Conservation (phyloP, 352 stramenopile genomes). For the Phytophthora constricta region DNA sequence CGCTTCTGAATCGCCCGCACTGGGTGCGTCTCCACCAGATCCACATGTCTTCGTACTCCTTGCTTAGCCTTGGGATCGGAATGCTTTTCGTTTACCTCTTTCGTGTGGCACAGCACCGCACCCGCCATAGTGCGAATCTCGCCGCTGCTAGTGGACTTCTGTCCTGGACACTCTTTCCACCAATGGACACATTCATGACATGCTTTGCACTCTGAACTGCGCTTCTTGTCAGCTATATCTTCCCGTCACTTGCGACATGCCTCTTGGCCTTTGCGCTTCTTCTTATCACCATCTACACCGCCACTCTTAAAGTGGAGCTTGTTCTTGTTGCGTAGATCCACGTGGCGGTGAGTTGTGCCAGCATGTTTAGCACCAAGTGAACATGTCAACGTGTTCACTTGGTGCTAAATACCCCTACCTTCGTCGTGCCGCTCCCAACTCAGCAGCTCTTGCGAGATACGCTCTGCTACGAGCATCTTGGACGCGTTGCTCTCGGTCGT, state of each 20-base stretch:
- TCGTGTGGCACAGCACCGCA: background rate
- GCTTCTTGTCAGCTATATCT: background rate
- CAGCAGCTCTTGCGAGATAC: background rate
- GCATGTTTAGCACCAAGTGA: too few relatives aligned
- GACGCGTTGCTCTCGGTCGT: background rate
- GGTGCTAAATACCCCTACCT: background rate
- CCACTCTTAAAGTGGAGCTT: background rate
- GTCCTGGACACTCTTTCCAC: slow-evolving; percentile 7
- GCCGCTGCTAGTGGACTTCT: background rate
- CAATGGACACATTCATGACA: slow-evolving; percentile 7
- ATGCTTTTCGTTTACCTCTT: background rate
- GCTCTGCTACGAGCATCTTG: background rate
- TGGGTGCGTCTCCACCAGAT: background rate
- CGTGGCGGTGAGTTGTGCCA: background rate
- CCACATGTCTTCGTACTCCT: background rate
- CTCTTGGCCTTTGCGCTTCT: background rate
- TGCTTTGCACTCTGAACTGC: background rate
- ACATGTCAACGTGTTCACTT: too few relatives aligned
- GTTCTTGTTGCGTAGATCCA: background rate
- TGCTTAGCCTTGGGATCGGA: background rate
- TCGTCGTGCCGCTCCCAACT: background rate
- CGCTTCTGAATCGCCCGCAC: background rate
- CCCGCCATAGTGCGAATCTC: slow-evolving; percentile 5
- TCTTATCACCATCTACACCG: background rate
- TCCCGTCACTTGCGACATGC: background rate